phyloP scores from a whole-genome alignment of 2,329 filamentous ascomycete genomes.

The Colletotrichum sublineola region DNA sequence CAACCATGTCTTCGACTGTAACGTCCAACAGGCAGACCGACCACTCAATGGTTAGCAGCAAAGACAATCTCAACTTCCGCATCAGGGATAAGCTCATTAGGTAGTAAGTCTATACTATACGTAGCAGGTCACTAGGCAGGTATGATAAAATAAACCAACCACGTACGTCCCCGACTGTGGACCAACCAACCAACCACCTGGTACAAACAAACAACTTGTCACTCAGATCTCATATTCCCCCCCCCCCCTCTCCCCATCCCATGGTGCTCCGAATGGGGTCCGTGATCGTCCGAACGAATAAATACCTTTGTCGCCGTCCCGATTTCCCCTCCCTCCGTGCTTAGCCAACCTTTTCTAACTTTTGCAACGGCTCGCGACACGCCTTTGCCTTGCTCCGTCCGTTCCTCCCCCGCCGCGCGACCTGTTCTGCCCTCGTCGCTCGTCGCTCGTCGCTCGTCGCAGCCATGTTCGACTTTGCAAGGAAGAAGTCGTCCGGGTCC shows the following conservation, averaged over 20 bases:
- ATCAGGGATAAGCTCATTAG: too few relatives aligned
- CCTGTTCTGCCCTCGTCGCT: too few relatives aligned
- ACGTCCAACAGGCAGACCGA: neutral
- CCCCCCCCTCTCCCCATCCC: too few relatives aligned
- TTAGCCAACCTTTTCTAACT: neutral
- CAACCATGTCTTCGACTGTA: too few relatives aligned
- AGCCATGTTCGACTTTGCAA: conserved; percentile 21
- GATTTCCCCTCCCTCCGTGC: neutral
- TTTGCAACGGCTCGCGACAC: neutral
- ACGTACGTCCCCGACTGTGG: too few relatives aligned
- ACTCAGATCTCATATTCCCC: neutral
- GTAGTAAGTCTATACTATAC: too few relatives aligned
- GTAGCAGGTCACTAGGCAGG: too few relatives aligned
- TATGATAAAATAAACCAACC: too few relatives aligned
- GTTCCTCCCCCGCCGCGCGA: neutral
- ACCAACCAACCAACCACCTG: too few relatives aligned
- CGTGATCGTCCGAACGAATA: conserved; percentile 38
- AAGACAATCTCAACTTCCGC: neutral
- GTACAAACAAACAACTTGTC: neutral
- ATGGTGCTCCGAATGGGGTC: neutral
- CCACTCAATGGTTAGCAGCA: neutral
- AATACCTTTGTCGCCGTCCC: conserved; percentile 14
- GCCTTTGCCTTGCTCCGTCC: neutral
- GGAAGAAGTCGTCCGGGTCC: conserved; percentile 28
- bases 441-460: neutral